Conservation (phyloP, 345 rosid genomes). For the Citrus sinensis region DVS_A1.0 CM039165.1:18525501-18526000, state of each 20-base stretch:
- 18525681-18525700: constrained; percentile 32
- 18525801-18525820: constrained; percentile 23
- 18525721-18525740: constrained; percentile 41
- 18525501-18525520: neutral
- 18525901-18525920: constrained; percentile 70
- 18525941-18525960: constrained; percentile 47
- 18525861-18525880: neutral
- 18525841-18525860: too few species aligned
- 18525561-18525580: neutral
- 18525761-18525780: constrained; percentile 52
- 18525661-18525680: neutral
- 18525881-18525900: neutral
- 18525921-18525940: constrained; percentile 47
- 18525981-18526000: too few species aligned
- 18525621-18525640: too few species aligned
- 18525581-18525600: too few species aligned
- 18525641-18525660: too few species aligned
- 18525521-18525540: neutral
- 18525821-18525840: neutral
- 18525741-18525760: constrained; percentile 28
- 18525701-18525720: constrained; percentile 33
- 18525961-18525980: constrained; percentile 38
- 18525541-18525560: neutral
- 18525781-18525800: constrained; percentile 49
- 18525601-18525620: too few species aligned